Base-by-base conservation (phyloP, 2,329 filamentous ascomycete species). In the Mycosphaerelloides madeirae region DNA sequence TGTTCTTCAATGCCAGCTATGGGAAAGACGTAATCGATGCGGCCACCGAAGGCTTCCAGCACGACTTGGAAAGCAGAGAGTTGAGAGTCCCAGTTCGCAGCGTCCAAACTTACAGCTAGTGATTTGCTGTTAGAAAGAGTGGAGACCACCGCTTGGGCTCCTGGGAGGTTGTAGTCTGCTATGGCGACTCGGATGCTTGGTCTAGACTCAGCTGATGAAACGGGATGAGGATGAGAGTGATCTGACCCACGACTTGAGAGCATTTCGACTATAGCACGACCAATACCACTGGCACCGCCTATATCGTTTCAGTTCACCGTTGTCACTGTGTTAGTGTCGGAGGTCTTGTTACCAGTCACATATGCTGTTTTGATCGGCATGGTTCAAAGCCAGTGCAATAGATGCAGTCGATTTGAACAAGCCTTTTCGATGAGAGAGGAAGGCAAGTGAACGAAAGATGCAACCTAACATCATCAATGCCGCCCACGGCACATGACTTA, bases 121-220 rank as follows among this genome's bases (percentile, higher is more conserved):
- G 6, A 5, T 14, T 43, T 48, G 2, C 42, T 32, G 11, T 36
- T 39, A 29, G 58, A 54, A 29, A 63, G 49, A 3, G 41, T 14
- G 13, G 41, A 29, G n/a, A 58, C 60, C 5, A 63, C 47, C n/a
- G 52, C 15, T 44, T 62, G 25, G 7, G 62, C 58, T 7, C 48
- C 52, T 16, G 46, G 8, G n/a, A 61, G 43, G 46, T 68, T 58
- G 25, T 52, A 49, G 45, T 70, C 68, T 22, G 77, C 66, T 2
- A 76, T 73, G 44, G 71, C 73, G 29, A 80, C 72, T 31, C 71
- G 67, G 48, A 77, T 71, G 11, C 71, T 73, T 25, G 22, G 9
- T 25, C 9, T 25, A 34, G 25, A 16, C 19, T 29, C 38, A 43
- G 15, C n/a, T 12, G 28, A 18, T 3, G 9, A 12, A 6, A 31